Percentiles rank a stretch among this genome's conserved stretches.
Evolutionary conservation across 2,329 filamentous ascomycete genomes (phyloP).

Genomic region (Claviceps sp.): DNA sequence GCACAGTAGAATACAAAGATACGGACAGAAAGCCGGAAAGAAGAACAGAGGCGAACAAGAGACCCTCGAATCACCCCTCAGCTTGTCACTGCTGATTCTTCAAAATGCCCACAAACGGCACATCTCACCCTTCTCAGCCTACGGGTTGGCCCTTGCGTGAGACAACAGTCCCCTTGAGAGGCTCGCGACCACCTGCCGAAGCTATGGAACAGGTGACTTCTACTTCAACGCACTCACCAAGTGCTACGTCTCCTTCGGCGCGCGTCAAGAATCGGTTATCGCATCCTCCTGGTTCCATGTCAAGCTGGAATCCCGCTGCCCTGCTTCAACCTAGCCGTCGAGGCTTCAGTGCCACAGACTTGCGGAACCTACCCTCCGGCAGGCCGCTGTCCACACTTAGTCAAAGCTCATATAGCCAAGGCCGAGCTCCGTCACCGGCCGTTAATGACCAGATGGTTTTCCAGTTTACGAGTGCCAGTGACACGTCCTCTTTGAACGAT

Average conservation of each 20-base stretch:
- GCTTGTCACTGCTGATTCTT: not conserved
- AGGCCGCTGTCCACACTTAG: conserved; percentile 7
- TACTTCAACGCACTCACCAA: not conserved
- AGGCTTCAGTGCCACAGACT: conserved; percentile 15
- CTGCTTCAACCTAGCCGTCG: conserved; percentile 26
- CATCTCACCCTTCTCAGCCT: conserved; percentile 1
- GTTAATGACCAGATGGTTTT: conserved; percentile 23
- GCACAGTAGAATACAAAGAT: not conserved
- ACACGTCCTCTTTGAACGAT: conserved; percentile 19
- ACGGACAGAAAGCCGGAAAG: not conserved
- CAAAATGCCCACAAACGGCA: conserved; percentile 8
- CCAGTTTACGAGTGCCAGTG: conserved; percentile 26
- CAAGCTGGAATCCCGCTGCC: conserved; percentile 28
- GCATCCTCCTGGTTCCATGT: conserved; percentile 14
- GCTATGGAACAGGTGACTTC: not conserved
- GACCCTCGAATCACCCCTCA: not conserved
- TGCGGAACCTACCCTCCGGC: conserved; percentile 13
- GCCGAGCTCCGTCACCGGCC: conserved; percentile 6
- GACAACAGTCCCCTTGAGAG: conserved; percentile 3
- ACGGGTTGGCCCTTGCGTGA: conserved; percentile 6
- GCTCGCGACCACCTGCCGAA: conserved; percentile 3
- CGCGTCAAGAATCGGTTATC: conserved; percentile 16
- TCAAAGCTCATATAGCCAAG: conserved; percentile 6
- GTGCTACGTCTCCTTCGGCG: conserved; percentile 1
- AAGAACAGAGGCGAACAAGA: not conserved